A percentile compares a stretch with the other conserved stretches of the same genome.
Evolutionary conservation across 495 filamentous ascomycete genomes (phyloP).

Genomic region (Xylaria bambusicola): DNA sequence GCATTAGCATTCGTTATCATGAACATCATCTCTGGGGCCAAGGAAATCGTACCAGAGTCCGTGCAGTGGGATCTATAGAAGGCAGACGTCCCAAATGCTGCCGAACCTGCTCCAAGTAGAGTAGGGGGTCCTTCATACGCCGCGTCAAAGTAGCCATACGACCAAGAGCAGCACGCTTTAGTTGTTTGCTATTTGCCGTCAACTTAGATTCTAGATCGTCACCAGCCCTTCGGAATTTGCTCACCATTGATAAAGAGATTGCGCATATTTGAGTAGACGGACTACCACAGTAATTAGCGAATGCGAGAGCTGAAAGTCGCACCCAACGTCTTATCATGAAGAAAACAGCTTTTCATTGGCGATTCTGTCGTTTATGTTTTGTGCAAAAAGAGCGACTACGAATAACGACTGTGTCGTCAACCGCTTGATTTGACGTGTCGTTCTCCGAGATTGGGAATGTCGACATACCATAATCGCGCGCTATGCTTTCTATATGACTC

Average conservation of each 20-base stretch:
- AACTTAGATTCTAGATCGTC: neutral
- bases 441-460: neutral
- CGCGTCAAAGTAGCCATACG: slow-evolving; percentile 96
- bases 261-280: slow-evolving; percentile 68
- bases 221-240: neutral
- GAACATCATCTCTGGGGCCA: too few relatives aligned
- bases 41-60: slow-evolving; percentile 94
- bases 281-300: slow-evolving; percentile 1
- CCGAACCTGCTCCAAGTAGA: slow-evolving; percentile 96
- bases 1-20: too few relatives aligned
- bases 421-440: neutral
- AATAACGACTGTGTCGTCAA: neutral
- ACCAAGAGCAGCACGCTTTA: slow-evolving; percentile 85
- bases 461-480: slow-evolving; percentile 84
- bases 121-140: slow-evolving; percentile 86
- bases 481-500: slow-evolving; percentile 92
- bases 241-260: slow-evolving; percentile 81
- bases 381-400: too few relatives aligned
- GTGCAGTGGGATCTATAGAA: slow-evolving; percentile 94
- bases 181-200: slow-evolving; percentile 65
- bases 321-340: too few relatives aligned
- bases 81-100: slow-evolving; percentile 97
- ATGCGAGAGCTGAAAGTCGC: too few relatives aligned
- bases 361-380: too few relatives aligned
- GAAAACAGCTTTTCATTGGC: too few relatives aligned